A percentile compares a stretch with the other conserved stretches of the same genome.
These are phyloP conservation scores for Globisporangium yorkense DNA, from an alignment of 352 stramenopile genomes.

Conservation along the genomic window DNA sequence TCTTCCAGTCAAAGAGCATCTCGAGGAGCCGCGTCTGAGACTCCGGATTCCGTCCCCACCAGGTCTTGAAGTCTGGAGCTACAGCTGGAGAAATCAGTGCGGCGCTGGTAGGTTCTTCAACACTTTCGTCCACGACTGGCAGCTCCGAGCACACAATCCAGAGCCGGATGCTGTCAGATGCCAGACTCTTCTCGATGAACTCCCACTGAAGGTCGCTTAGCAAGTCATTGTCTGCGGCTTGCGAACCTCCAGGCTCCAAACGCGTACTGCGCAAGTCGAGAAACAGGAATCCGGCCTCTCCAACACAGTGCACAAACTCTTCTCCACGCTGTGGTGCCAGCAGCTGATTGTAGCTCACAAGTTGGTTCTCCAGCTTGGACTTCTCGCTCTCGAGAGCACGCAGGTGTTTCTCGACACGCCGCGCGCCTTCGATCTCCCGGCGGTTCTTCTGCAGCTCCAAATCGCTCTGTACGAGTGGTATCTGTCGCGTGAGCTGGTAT, in stretches of 20 bases:
- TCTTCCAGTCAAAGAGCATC: conserved; percentile 67
- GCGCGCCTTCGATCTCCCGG: conserved; percentile 53
- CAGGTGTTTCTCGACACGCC: conserved; percentile 55
- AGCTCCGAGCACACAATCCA: conserved; percentile 49
- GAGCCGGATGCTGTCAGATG: conserved; percentile 20
- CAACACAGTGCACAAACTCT: conserved; percentile 45
- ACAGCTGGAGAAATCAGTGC: not conserved
- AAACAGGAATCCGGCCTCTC: conserved; percentile 42
- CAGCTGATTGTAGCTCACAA: conserved; percentile 60
- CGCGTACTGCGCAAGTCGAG: conserved; percentile 56
- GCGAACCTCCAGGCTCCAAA: conserved; percentile 51
- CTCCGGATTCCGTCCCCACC: conserved; percentile 31
- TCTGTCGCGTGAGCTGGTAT: conserved; percentile 32
- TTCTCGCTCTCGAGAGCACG: conserved; percentile 47
- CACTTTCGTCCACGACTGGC: conserved; percentile 34
- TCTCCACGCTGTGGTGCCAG: conserved; percentile 52
- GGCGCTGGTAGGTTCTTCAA: not conserved
- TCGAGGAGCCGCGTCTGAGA: conserved; percentile 40
- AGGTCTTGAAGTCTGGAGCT: conserved; percentile 19
- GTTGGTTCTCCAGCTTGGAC: conserved; percentile 33
- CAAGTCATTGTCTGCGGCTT: conserved; percentile 45
- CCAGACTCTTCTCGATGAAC: conserved; percentile 44
- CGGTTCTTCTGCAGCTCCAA: conserved; percentile 60
- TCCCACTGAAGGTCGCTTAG: conserved; percentile 56
- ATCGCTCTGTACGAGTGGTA: conserved; percentile 26